phyloP scores from a whole-genome alignment of 73 alveolate species.

The Breviolum minutum region DNA sequence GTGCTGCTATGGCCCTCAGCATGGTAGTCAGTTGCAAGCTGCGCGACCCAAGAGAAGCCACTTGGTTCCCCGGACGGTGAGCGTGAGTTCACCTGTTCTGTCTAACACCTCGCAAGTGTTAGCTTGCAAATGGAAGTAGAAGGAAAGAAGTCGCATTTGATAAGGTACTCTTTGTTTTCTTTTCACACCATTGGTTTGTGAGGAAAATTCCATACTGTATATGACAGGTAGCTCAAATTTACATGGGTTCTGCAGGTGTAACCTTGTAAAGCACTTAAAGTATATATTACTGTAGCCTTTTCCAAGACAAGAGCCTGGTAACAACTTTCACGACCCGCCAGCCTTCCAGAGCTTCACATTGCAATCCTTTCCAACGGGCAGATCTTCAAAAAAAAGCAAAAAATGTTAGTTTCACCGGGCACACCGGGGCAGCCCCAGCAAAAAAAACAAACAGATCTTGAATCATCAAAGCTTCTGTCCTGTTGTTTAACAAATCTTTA shows the following conservation, averaged over 20 bases:
- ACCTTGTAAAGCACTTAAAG: background rate
- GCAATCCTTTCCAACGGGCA: constrained; percentile 24
- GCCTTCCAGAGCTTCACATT: constrained; percentile 85
- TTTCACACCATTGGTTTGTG: too few relatives aligned
- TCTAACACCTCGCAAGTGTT: constrained; percentile 59
- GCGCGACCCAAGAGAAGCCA: background rate
- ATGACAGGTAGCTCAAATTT: background rate
- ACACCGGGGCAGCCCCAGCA: too few relatives aligned
- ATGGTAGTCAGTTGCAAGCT: background rate
- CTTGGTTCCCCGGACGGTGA: background rate
- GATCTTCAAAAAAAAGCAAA: background rate
- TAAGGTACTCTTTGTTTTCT: too few relatives aligned
- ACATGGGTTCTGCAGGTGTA: background rate
- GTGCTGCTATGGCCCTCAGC: constrained; percentile 85
- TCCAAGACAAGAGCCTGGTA: too few relatives aligned
- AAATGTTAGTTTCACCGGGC: background rate
- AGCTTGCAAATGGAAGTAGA: background rate
- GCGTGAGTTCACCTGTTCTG: constrained; percentile 53
- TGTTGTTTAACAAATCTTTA: too few relatives aligned
- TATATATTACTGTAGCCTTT: background rate
- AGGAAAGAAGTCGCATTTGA: background rate
- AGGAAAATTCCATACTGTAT: background rate
- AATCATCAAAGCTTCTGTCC: too few relatives aligned
- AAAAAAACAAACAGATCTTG: too few relatives aligned
- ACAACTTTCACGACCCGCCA: background rate